Base-by-base conservation (phyloP, 2,329 filamentous ascomycete genomes). In the Chrysoporthe puriensis region DNA sequence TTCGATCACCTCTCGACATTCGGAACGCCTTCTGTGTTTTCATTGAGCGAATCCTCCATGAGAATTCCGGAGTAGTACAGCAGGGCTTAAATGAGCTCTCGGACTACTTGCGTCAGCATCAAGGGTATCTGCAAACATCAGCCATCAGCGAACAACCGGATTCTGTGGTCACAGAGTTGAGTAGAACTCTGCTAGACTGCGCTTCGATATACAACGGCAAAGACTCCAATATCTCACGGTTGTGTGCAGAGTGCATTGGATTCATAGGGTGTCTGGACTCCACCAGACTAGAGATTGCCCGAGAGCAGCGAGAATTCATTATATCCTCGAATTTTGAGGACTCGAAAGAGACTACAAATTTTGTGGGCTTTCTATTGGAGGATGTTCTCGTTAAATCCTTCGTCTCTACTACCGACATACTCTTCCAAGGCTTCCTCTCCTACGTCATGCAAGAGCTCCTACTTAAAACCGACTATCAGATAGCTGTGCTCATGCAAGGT, bases 371-470 rank as follows among this genome's bases (percentile, higher is more conserved):
- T 73, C 84, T 97, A 59, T 84, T 99, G 18, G 91, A 97, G 74
- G 87, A 96, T 75, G 91, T 97, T 8, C 82, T 99, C 13, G 93
- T 98, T 36, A 94, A 94, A 69, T 91, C 94, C 0, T 99, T 99
- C 75, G 83, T 97, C 56, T 97, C 95, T 1, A 91, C 93, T 1
- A 96, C 91, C 0, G 96, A 97, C 76, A 91, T 94, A 2, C 90
- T 89, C 71, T 86, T 94, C 6, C 96, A 98, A 77, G 94, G 94
- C 0, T 97, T 96, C 75, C 84, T 99, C 21, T 95, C 95, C 1
- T 99, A 92, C 78, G 92, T 91, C 1, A 97, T 99, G 89, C 96
- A 99, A 78, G 91, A 97, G 73, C 85, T 98, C 52, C 85, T 98
- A 3, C 89, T 90, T 57, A 88, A 90, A 72, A 93, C 91, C 74